Evolutionary conservation across 192 early-diverging fungal species (phyloP).

Genomic region (Podila verticillata): DNA sequence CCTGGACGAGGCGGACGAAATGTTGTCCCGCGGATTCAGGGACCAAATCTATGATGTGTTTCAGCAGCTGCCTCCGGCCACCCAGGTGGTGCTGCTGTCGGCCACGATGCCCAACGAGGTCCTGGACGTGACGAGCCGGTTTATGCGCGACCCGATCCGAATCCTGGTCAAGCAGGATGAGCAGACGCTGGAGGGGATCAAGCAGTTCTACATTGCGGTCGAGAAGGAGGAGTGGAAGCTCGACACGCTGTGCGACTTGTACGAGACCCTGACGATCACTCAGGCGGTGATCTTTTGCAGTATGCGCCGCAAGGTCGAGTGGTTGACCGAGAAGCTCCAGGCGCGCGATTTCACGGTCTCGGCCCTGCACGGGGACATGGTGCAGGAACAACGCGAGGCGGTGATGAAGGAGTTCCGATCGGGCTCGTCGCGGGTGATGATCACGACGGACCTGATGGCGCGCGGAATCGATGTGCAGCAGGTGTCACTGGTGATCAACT

Average conservation of each 20-base stretch:
- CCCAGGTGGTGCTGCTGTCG: conserved; percentile 93
- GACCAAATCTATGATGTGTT: conserved; percentile 95
- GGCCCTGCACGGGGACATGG: conserved; percentile 97
- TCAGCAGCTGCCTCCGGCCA: conserved; percentile 79
- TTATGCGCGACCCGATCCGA: conserved; percentile 96
- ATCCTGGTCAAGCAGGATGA: conserved; percentile 97
- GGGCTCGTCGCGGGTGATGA: conserved; percentile 92
- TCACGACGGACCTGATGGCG: conserved; percentile 95
- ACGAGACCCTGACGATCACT: conserved; percentile 95
- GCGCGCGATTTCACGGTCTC: conserved; percentile 91
- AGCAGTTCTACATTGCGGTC: conserved; percentile 95
- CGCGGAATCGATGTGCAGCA: conserved; percentile 99
- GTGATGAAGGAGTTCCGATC: conserved; percentile 99
- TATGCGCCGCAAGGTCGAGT: conserved; percentile 97
- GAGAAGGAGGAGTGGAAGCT: conserved; percentile 99
- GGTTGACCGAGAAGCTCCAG: conserved; percentile 93
- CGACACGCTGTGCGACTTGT: conserved; percentile 96
- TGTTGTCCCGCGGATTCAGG: conserved; percentile 96
- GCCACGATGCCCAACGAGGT: conserved; percentile 96
- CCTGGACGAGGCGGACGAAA: conserved; percentile 97
- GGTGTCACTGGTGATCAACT: conserved; percentile 89
- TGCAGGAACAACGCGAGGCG: conserved; percentile 85
- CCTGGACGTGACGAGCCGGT: conserved; percentile 89
- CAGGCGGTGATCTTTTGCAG: conserved; percentile 99
- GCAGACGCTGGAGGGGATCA: conserved; percentile 89